Evolutionary conservation across 768 basidiomycete species (phyloP), one percentile per base, ranked within the genome.

Genomic region (Russula vinacea): DNA sequence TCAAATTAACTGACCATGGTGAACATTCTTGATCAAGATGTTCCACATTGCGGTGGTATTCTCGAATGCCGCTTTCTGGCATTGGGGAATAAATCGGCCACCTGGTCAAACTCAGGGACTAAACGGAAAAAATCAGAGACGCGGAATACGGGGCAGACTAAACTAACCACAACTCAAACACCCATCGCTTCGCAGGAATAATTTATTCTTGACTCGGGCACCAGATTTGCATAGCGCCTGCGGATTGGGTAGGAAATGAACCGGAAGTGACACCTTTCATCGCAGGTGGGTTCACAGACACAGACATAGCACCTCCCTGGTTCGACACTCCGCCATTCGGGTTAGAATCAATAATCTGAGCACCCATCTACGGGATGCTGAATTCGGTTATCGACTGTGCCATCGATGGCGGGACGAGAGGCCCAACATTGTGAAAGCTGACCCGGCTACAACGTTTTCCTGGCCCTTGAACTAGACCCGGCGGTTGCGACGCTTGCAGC

Each of bases 31-130:
- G 37, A 52, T 65, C 49, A 39, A 61, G 64, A 44, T 59, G 64
- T 35, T 65, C 64, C 51, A 65, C n/a, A 22, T 51, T 65, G 29
- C 64, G 64, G 19, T n/a, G 47, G 35, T 65, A 65, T 33, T 65
- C 64, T 51, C 16, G 22, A 44, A 65, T 56, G 8, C 61, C 64
- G 10, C 55, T 61, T 1, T 56, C 54, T 26, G 40, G 50, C 22
- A 61, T 40, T 13, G 63, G 5, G n/a, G 53, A 11, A 8, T 9
- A 32, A 32, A 24, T 32, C 7, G 4, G 54, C 55, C 22, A 65
- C 42, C 3, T 55, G 50, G 0, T 65, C 55, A 26, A 65, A 35
- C 24, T 49, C 59, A 52, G 49, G 24, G 2, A 13, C 9, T 8
- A 47, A 29, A 42, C 9, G 17, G n/a, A 42, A 49, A 40, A 1